Evolutionary conservation across 225 moss, liverwort and hornwort genomes (phyloP), one percentile per base, ranked within the genome.

Genomic region (Marchantia polymorpha): DNA sequence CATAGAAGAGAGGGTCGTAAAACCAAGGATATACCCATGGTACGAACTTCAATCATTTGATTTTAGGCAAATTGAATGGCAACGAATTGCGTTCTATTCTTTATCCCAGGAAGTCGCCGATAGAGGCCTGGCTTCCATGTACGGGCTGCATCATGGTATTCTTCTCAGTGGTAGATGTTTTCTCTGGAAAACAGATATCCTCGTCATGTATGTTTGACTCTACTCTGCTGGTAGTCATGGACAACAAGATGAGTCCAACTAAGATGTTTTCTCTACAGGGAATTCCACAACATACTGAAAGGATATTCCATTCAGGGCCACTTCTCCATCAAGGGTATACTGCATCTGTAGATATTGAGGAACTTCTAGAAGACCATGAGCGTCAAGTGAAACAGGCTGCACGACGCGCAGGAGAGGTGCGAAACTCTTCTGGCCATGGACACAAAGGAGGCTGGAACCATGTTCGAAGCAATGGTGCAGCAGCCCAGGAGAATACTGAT

Each of bases 301-400:
- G 99, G 86, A 89, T 93, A 91, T 99, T 90, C 78, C 92, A 99
- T 86, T 99, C 99, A 77, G 99, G 99, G 80, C 99, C 99, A 83
- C 91, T 99, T 84, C 95, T 99, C 83, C 99, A 89, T 88, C 90
- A 92, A 87, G 99, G 99, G 69, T 92, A 92, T 84, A 89, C 93
- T 82, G 90, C 89, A 83, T 83, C 91, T 89, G 90, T 93, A 91
- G 99, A 99, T 93, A 93, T 93, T 89, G 97, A 99, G 77, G 91
- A 91, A 77, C 86, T 91, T 90, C 88, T 99, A 92, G 99, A 95
- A 88, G 93, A 93, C 63, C 99, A 95, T 83, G 95, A 92, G 74
- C 93, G 95, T 76, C 93, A 91, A 84, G 78, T 91, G 74, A 92
- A 93, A 86, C 89, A 89, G 77, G 85, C 88, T 75, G 93, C 91